Evolutionary conservation across 2,329 filamentous ascomycete species (phyloP).

Genomic region (Aureobasidium uvarum): DNA sequence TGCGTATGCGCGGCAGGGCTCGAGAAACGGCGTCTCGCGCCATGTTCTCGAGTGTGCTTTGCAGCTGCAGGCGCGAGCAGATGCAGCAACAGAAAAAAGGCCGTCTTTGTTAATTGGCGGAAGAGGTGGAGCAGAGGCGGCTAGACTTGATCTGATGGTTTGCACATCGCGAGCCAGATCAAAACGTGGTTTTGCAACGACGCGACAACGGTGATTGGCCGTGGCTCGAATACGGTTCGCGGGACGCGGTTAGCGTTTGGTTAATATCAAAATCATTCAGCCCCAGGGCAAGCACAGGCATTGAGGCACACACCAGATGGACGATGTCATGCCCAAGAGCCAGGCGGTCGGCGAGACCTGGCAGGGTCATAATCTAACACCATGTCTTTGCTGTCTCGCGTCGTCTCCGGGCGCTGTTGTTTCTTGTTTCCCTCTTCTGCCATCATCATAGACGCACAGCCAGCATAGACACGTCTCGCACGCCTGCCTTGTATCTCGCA

Average conservation of each 20-base stretch:
- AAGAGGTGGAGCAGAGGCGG: not conserved
- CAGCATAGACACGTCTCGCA: not conserved
- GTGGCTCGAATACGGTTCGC: not conserved
- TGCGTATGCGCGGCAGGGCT: not conserved
- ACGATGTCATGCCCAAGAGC: constrained; percentile 4
- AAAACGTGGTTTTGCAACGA: constrained; percentile 13
- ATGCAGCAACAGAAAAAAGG: not conserved
- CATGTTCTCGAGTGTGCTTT: not conserved
- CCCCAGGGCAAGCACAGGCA: constrained; percentile 4
- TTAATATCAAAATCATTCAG: constrained; percentile 12
- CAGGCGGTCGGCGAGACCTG: not conserved
- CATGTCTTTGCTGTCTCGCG: constrained; percentile 5
- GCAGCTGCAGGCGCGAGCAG: constrained; percentile 8
- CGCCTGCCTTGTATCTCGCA: constrained; percentile 3
- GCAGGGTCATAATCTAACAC: not conserved
- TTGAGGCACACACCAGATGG: not conserved
- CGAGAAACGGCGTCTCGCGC: not conserved
- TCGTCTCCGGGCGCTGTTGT: not conserved
- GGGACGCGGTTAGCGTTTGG: constrained; percentile 12
- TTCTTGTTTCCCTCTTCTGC: not conserved
- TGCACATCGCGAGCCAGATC: constrained; percentile 23
- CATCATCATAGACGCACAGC: not conserved
- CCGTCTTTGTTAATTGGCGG: not conserved
- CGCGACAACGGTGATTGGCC: not conserved
- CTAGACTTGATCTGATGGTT: constrained; percentile 23